Base-by-base conservation (phyloP, 1,284 basidiomycete genomes). In the Tilletia horrida region DNA sequence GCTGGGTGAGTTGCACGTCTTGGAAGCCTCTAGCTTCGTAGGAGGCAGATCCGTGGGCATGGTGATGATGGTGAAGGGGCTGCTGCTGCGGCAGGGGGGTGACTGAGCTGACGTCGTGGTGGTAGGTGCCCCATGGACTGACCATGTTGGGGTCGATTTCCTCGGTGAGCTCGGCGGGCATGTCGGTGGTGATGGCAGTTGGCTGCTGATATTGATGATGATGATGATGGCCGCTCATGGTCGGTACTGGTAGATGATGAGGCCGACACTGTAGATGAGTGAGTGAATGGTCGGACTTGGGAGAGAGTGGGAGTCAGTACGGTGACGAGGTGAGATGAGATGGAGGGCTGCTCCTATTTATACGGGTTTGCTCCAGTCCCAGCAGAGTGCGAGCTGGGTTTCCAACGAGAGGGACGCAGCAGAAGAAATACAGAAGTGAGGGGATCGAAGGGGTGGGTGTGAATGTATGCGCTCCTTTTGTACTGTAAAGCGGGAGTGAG, bases 1-100 rank as follows among this genome's bases (percentile, higher is more conserved):
- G 31, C 27, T 63, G 62, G 16, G 27, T 23, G 27, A n/a, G 31
- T 18, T 62, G 25, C 11, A 63, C 21, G 9, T 42, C 9, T 14
- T 63, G 62, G 45, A 47, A 63, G 50, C 62, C 62, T n/a, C 27
- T 23, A n/a, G 35, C 13, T 23, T 63, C 62, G 29, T 25, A 42
- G 25, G 42, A 21, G 18, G 57, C 4, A 16, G 18, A 18, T 23
- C 16, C 4, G 27, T 52, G 44, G 4, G 9, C 14, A 8, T 42
- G 31, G 21, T 43, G 31, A 31, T 42, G 42, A 45, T 63, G 62
- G 14, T 47, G 27, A 31, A 11, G 44, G 11, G 31, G 18, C 7
- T 25, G 61, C 23, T 62, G 61, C 21, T 31, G 25, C n/a, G n/a
- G n/a, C n/a, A n/a, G n/a, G n/a, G n/a, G n/a, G 35, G 35, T 40